phyloP scores from a whole-genome alignment of 257 asterid genomes.

The Forsythia suspensa region DNA sequence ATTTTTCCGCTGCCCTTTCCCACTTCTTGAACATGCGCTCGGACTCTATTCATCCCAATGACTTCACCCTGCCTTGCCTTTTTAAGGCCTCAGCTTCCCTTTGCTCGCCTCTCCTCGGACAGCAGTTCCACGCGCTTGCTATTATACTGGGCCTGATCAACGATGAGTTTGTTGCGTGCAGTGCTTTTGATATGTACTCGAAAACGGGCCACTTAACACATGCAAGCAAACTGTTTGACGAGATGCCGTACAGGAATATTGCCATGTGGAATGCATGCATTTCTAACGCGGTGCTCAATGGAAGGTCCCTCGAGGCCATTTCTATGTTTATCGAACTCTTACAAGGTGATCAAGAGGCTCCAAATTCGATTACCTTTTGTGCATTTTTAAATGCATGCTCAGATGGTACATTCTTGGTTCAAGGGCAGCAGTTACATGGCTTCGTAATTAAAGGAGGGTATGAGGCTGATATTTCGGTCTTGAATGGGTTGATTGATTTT shows the following conservation, averaged over 20 bases:
- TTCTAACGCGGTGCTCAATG: constrained; percentile 61
- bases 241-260: constrained; percentile 67
- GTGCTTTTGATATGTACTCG: constrained; percentile 78
- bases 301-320: constrained; percentile 48
- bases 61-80: constrained; percentile 84
- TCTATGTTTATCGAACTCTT: constrained; percentile 54
- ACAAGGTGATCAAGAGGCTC: constrained; percentile 38
- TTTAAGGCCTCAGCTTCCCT: constrained; percentile 71
- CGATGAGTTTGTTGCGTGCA: constrained; percentile 78
- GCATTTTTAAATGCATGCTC: constrained; percentile 81
- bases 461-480: constrained; percentile 55
- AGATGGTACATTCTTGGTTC: constrained; percentile 46
- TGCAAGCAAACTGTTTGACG: constrained; percentile 67
- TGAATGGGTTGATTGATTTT: constrained; percentile 75
- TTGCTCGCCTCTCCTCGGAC: constrained; percentile 46
- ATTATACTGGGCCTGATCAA: constrained; percentile 40
- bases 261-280: constrained; percentile 88
- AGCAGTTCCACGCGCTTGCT: constrained; percentile 69
- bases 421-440: constrained; percentile 76
- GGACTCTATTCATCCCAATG: constrained; percentile 68
- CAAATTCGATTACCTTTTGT: constrained; percentile 78
- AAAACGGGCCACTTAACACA: constrained; percentile 40
- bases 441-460: constrained; percentile 54
- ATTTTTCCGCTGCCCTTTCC: constrained; percentile 48
- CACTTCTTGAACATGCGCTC: constrained; percentile 59